Conservation (phyloP, 345 rosid species). For the Eucalyptus coolabah region DNA sequence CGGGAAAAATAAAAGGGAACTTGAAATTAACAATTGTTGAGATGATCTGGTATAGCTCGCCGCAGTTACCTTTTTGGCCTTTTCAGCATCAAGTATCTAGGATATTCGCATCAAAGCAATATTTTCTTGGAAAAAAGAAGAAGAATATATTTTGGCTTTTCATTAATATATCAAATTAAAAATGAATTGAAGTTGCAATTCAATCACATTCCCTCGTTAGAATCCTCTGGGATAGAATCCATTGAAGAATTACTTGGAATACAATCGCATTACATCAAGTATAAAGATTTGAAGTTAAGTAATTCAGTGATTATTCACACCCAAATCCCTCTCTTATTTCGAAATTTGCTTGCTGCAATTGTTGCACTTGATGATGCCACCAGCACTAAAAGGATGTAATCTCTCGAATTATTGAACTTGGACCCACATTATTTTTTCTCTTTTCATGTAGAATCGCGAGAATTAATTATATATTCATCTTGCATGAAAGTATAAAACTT, state of each 20-base stretch:
- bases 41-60: not conserved
- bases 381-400: not conserved
- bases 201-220: too few species aligned
- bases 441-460: not conserved
- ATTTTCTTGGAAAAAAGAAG: too few species aligned
- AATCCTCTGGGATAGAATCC: too few species aligned
- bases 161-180: too few species aligned
- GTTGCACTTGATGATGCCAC: not conserved
- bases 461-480: not conserved
- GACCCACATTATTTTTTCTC: not conserved
- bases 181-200: too few species aligned
- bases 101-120: not conserved
- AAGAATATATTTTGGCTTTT: too few species aligned
- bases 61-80: not conserved
- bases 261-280: not conserved
- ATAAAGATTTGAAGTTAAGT: not conserved
- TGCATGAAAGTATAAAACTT: not conserved
- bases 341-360: not conserved
- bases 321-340: not conserved
- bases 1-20: too few species aligned
- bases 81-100: too few species aligned
- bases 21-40: too few species aligned
- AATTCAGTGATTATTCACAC: not conserved
- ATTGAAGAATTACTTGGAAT: not conserved
- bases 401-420: not conserved